A percentile compares a stretch with the other conserved stretches of the same genome.
phyloP scores from a whole-genome alignment of 2,329 filamentous ascomycete genomes.

The Curvularia spicifera region DNA sequence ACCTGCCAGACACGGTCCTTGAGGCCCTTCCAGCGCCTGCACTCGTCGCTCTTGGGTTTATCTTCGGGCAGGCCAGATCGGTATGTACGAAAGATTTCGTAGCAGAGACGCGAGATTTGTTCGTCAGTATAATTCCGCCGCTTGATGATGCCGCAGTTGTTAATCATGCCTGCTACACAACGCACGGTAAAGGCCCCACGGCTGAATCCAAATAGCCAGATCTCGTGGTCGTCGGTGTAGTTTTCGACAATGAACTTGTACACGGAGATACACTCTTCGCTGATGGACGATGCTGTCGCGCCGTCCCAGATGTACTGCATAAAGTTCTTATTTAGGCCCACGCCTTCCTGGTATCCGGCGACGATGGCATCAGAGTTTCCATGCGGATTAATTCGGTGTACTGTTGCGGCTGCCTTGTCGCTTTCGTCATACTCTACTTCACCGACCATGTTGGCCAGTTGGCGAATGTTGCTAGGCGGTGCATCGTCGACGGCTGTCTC shows the following conservation, averaged over 20 bases:
- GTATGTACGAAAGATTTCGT: slow-evolving; percentile 45
- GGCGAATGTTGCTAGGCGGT: slow-evolving; percentile 42
- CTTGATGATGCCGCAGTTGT: slow-evolving; percentile 51
- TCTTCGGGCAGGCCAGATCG: slow-evolving; percentile 37
- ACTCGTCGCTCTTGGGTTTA: slow-evolving; percentile 34
- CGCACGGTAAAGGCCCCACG: slow-evolving; percentile 55
- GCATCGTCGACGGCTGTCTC: slow-evolving; percentile 38
- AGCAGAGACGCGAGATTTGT: slow-evolving; percentile 36
- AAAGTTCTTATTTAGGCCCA: slow-evolving; percentile 46
- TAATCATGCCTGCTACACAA: slow-evolving; percentile 54
- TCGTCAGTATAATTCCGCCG: slow-evolving; percentile 12
- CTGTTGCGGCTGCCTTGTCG: slow-evolving; percentile 22
- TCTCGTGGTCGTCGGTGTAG: slow-evolving; percentile 48
- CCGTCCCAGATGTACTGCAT: slow-evolving; percentile 48
- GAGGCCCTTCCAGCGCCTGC: slow-evolving; percentile 26
- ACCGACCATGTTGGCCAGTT: slow-evolving; percentile 44
- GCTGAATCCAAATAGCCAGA: slow-evolving; percentile 56
- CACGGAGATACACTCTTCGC: slow-evolving; percentile 43
- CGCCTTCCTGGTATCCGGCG: slow-evolving; percentile 48
- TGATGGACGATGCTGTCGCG: slow-evolving; percentile 45
- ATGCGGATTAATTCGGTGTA: slow-evolving; percentile 32
- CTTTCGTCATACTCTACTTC: slow-evolving; percentile 24
- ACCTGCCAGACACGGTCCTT: slow-evolving; percentile 37
- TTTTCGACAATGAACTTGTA: slow-evolving; percentile 48
- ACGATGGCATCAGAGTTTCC: slow-evolving; percentile 23